Conservation (phyloP, 148 eudicot species). For the Amaranthus cruentus region DNA sequence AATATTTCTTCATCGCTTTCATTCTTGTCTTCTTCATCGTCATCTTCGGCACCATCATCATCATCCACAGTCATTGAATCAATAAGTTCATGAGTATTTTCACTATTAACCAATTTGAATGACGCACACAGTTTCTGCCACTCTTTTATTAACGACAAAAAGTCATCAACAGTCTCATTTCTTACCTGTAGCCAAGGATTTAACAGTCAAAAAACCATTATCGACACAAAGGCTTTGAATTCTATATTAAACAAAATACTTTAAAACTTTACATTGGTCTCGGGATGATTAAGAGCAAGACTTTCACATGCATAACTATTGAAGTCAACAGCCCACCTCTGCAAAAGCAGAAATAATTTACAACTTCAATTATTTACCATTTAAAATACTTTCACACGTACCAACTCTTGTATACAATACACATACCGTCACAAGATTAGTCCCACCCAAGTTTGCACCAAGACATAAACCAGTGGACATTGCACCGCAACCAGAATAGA, state of each 20-base stretch:
- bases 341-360: conserved; percentile 1
- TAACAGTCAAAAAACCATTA: not conserved
- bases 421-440: conserved; percentile 69
- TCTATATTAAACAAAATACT: not conserved
- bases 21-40: conserved; percentile 27
- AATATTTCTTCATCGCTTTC: conserved; percentile 36
- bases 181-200: conserved; percentile 41
- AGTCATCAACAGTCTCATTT: conserved; percentile 70
- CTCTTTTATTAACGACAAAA: conserved; percentile 48
- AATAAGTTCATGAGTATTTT: conserved; percentile 13
- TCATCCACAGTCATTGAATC: conserved; percentile 21
- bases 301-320: conserved; percentile 67
- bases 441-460: conserved; percentile 50
- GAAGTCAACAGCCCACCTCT: conserved; percentile 89
- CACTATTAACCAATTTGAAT: conserved; percentile 26
- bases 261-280: conserved; percentile 45
- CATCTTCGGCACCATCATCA: conserved; percentile 27
- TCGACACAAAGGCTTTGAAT: not conserved
- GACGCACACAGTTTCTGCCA: conserved; percentile 59
- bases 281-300: conserved; percentile 67
- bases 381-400: not conserved
- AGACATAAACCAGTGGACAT: conserved; percentile 80
- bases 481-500: conserved; percentile 74
- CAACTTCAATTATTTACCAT: not conserved
- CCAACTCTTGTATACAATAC: not conserved